Evolutionary conservation across 208 protist species (phyloP).

Genomic region (Giardia muris): DNA sequence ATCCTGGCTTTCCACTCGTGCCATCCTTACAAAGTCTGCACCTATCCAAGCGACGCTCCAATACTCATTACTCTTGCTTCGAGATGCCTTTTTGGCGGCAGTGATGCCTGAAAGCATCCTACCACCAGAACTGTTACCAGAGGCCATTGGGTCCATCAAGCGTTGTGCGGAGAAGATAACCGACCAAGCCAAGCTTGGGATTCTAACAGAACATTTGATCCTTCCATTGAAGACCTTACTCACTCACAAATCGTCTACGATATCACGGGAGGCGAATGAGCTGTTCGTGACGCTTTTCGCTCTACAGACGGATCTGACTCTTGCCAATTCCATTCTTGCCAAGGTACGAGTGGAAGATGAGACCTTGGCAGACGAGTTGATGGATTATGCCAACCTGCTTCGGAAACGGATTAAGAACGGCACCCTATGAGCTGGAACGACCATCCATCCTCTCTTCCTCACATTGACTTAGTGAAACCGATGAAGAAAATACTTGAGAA

Average conservation of each 20-base stretch:
- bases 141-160: neutral
- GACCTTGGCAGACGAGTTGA: neutral
- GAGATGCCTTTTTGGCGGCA: neutral
- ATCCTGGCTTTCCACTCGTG: neutral
- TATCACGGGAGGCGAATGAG: neutral
- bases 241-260: neutral
- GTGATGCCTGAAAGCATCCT: neutral
- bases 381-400: neutral
- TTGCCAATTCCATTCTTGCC: neutral
- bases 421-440: too few species aligned
- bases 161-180: neutral
- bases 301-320: neutral
- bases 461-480: too few species aligned
- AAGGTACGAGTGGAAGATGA: neutral
- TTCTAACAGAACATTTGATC: neutral
- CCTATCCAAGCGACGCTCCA: neutral
- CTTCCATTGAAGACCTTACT: neutral
- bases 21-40: neutral
- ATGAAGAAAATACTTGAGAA: too few species aligned
- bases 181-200: neutral
- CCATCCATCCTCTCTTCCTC: too few species aligned
- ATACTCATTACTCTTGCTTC: neutral
- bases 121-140: neutral
- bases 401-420: neutral
- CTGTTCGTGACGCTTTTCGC: neutral